Evolutionary conservation across 2,329 filamentous ascomycete species (phyloP), one percentile per base, ranked within the genome.

Genomic region (Hypoxylon sp.): DNA sequence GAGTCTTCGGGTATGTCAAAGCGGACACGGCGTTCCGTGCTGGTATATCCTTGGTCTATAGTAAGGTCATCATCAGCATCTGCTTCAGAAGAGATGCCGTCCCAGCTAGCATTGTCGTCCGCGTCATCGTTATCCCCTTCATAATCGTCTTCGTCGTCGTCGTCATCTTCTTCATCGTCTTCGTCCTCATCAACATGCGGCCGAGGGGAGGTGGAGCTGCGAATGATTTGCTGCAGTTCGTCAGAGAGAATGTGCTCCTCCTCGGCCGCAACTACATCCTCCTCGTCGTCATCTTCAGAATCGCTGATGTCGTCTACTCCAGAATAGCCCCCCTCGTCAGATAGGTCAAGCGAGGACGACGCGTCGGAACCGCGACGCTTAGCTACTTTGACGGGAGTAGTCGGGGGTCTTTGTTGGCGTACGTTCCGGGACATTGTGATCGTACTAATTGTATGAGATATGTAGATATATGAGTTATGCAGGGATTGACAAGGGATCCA

Each of bases 241-340:
- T 84, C 80, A 61, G 80, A 79, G 63, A 92, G 83, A 68, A 94
- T 93, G 73, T 90, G 88, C 78, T 89, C 86, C 82, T 94, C 92
- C 86, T 96, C 93, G 83, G 89, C 86, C 84, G 90, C 88, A 75
- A 91, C 87, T 61, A 95, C 88, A 84, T 92, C 88, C 71, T 92
- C 88, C 79, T 95, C 91, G 78, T 95, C 92, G 70, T 93, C 90
- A 68, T 94, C 87, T 59, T 87, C 92, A 10, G 89, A 90, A 73
- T 94, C 92, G 72, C 88, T 92, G 67, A 97, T 91, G 55, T 93
- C 88, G 76, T 95, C 92, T 65, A 97, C 90, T 38, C 85, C 91
- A 1, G 89, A 91, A 78, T 94, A 93, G 61, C 89, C 90, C 58
- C 86, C 88, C 55, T 86, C 86, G 74, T 93, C 91, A 65, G 87